Evolutionary conservation across 257 asterid species (phyloP), one percentile per base, ranked within the genome.

Genomic region (Primulina tabacum): DNA sequence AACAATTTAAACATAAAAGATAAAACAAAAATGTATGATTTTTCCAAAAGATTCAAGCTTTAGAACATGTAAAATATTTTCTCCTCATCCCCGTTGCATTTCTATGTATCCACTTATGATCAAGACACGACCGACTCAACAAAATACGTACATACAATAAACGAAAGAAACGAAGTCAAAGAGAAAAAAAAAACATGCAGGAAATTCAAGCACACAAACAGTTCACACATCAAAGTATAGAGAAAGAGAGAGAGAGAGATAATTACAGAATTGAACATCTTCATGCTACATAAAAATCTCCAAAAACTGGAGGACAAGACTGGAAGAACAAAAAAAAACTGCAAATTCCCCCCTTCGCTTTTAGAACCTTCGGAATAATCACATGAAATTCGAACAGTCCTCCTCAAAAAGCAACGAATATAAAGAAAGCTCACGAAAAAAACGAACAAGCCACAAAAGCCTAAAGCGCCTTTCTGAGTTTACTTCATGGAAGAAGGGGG

Each of bases 381-480:
- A 58, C 66, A 79, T 43, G 79, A 81, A 80, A 72, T 75, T 73
- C 71, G 62, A 75, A 76, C 32, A 60, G 72, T 67, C 52, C 62
- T 28, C 18, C 18, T 2, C 4, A 60, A 65, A 84, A 82, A 77
- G 89, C 73, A 84, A 84, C 12, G 86, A 80, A 83, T 79, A 76
- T 81, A 69, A 69, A 77, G 77, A 76, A 74, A 74, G 77, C 64
- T 69, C 74, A 79, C 21, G 14, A 50, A 61, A 32, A 24, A 32
- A 63, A 71, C 76, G 72, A 71, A 71, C 76, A 87, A 79, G 78
- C 84, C 82, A 81, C 26, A 24, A 24, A 24, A 24, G 26, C 26
- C 62, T 11, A 78, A 85, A 85, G 78, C 67, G 33, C 59, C 66
- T 64, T 37, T 24, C 18, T 62, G 40, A 17, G 30, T 20, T 61